Evolutionary conservation across 2,329 filamentous ascomycete genomes (phyloP), one percentile per base, ranked within the genome.

Genomic region (Neofusicoccum parvum): DNA sequence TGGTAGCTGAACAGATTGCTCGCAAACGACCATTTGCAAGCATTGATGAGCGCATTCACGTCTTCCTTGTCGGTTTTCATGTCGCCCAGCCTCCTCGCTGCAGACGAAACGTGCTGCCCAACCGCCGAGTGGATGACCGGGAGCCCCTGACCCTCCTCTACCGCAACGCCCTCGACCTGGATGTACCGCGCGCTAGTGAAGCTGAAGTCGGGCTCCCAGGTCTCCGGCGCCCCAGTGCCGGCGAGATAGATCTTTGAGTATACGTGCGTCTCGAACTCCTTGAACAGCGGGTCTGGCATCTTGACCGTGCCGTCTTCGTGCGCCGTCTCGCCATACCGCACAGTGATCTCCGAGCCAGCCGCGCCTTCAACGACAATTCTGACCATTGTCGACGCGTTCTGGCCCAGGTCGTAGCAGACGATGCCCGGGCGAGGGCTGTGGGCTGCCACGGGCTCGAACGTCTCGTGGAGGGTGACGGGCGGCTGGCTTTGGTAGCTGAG

Each of bases 11-110:
- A 49, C 17, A 49, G 46, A 20, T 49, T 49, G 20, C 20, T 27
- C 63, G 73, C 74, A 54, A 81, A 82, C 1, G 79, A 78, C 80
- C 80, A 82, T 65, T 81, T 78, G 48, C 78, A 80, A 41, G 80
- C 80, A 23, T 79, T 80, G 51, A 81, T 77, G 1, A 81, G 68
- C n/a, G 74, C 71, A 53, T 80, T 80, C 36, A 77, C 75, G 56
- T 80, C 79, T 23, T 79, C 75, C 54, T 78, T 78, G 65, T 80
- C 78, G 0, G 77, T 80, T 59, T 74, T 76, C 34, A 81, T 70
- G 5, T 67, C 70, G 7, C 78, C 79, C 3, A 80, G 75, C 9
- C 72, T 70, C 1, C 73, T 72, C 2, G 79, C 72, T 2, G 75
- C 78, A 14, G 77, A 80, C 1, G 79, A 80, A 43, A 80, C 72